Evolutionary conservation across 768 basidiomycete species (phyloP).

Genomic region (Boletus rufocinnamomeus): DNA sequence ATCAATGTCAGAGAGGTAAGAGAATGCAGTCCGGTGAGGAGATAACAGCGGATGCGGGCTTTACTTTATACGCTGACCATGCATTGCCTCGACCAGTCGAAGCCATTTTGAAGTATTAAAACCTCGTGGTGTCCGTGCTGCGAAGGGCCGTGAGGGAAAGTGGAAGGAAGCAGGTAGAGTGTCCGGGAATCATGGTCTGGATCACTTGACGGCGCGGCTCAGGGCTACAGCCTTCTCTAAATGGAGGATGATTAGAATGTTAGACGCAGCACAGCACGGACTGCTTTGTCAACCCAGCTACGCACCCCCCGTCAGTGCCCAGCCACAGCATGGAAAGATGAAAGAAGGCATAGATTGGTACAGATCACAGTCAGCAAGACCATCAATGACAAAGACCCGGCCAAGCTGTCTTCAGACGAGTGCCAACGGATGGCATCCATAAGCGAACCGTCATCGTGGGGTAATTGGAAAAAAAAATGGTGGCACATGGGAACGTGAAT

Average conservation of each 20-base stretch:
- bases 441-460: conserved; percentile 25
- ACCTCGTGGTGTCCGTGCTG: conserved; percentile 38
- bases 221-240: conserved; percentile 36
- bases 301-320: conserved; percentile 11
- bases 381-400: conserved; percentile 5
- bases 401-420: conserved; percentile 6
- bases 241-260: conserved; percentile 34
- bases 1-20: conserved; percentile 13
- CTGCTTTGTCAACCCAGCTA: conserved; percentile 19
- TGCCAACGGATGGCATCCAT: not conserved
- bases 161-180: conserved; percentile 23
- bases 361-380: conserved; percentile 7
- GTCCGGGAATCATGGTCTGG: conserved; percentile 36
- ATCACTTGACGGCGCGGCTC: conserved; percentile 34
- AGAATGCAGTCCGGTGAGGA: conserved; percentile 19
- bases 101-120: conserved; percentile 31
- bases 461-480: conserved; percentile 15
- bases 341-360: conserved; percentile 12
- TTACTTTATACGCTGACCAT: conserved; percentile 32
- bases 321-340: conserved; percentile 25
- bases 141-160: conserved; percentile 32
- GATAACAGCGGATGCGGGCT: conserved; percentile 21
- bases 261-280: conserved; percentile 31
- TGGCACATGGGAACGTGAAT: conserved; percentile 11
- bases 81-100: conserved; percentile 33